Percentiles rank a stretch among this genome's conserved stretches.
phyloP scores from a whole-genome alignment of 805 yeast genomes.

The Lipomyces orientalis region DNA sequence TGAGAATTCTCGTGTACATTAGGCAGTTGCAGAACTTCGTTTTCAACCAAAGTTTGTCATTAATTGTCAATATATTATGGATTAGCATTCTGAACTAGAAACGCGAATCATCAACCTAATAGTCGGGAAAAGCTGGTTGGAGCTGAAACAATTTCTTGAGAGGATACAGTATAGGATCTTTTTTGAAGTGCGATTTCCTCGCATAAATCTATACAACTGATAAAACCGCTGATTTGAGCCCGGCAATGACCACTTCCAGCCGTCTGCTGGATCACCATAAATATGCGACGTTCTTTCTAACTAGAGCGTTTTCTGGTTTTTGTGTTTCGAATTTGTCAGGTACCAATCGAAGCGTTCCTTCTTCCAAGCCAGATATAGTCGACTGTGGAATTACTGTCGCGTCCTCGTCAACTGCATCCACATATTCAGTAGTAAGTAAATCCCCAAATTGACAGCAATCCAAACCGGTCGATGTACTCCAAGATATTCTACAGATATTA shows the following conservation, averaged over 20 bases:
- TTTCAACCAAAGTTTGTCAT: not conserved
- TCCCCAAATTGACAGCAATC: slow-evolving; percentile 20
- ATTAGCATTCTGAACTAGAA: not conserved
- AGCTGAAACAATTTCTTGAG: slow-evolving; percentile 1
- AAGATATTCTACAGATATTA: slow-evolving; percentile 13
- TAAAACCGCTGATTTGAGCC: not conserved
- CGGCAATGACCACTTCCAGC: not conserved
- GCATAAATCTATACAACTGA: not conserved
- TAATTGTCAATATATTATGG: slow-evolving; percentile 14
- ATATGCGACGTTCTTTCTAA: not conserved
- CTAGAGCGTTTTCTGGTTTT: not conserved
- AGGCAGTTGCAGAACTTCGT: not conserved
- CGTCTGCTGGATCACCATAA: not conserved
- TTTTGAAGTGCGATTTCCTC: not conserved
- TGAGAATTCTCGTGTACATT: not conserved
- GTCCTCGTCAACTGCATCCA: not conserved
- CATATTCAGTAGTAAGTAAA: not conserved
- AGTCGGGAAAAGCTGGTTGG: not conserved
- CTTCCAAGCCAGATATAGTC: slow-evolving; percentile 1
- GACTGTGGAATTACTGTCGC: slow-evolving; percentile 1
- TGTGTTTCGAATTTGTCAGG: not conserved
- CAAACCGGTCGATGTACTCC: slow-evolving; percentile 20
- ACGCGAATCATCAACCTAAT: not conserved
- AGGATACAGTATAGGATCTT: slow-evolving; percentile 4
- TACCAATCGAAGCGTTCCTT: not conserved